Evolutionary conservation across 2,329 filamentous ascomycete genomes (phyloP).

Genomic region (Aspergillus pseudotamarii): DNA sequence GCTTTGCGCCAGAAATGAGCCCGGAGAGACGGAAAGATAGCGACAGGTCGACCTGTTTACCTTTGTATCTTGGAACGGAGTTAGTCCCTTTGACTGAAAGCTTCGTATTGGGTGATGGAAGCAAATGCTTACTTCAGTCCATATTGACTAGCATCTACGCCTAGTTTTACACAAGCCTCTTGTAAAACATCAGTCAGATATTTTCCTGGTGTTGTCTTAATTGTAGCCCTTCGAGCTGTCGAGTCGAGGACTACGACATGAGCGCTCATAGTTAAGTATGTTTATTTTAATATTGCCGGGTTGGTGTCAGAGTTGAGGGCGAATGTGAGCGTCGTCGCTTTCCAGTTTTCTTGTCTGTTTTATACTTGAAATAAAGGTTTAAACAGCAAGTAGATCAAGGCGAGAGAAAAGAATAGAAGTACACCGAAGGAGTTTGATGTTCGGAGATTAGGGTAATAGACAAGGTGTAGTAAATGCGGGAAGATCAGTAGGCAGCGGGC

Average conservation of each 20-base stretch:
- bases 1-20: conserved; percentile 80
- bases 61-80: conserved; percentile 65
- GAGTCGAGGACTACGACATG: conserved; percentile 87
- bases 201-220: conserved; percentile 82
- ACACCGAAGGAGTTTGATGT: conserved; percentile 9
- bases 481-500: conserved; percentile 28
- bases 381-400: background rate
- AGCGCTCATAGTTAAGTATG: conserved; percentile 67
- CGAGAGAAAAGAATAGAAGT: conserved; percentile 12
- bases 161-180: conserved; percentile 84
- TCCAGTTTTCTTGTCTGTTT: background rate
- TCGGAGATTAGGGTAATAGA: background rate
- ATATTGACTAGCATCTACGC: conserved; percentile 71
- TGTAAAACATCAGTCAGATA: conserved; percentile 82
- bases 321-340: background rate
- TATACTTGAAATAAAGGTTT: background rate
- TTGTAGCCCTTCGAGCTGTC: conserved; percentile 71
- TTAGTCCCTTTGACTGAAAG: background rate
- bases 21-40: conserved; percentile 81
- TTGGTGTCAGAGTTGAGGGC: background rate
- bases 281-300: conserved; percentile 23
- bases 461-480: conserved; percentile 13
- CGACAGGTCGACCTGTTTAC: conserved; percentile 83
- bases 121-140: conserved; percentile 70
- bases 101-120: background rate